Percentiles rank a stretch among this genome's conserved stretches.
These are phyloP conservation scores for Curvularia hawaiiensis DNA, from an alignment of 2,329 filamentous ascomycete species.

Conservation along the genomic window DNA sequence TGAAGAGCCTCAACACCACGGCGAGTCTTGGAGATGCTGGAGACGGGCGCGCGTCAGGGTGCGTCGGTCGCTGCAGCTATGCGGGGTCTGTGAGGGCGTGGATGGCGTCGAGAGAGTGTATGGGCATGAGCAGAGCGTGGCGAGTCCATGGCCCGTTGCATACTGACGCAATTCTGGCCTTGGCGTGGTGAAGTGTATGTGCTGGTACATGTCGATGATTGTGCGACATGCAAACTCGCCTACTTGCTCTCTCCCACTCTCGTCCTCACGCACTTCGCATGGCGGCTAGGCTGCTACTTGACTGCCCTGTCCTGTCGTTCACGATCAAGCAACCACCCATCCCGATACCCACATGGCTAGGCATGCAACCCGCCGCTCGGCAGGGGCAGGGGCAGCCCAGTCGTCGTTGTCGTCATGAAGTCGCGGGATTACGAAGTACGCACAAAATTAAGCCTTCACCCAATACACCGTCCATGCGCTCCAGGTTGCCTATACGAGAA, in stretches of 20 bases:
- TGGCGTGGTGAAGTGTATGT: too few species aligned
- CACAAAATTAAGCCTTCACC: background rate
- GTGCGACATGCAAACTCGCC: too few species aligned
- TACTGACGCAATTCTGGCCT: too few species aligned
- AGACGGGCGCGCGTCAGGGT: background rate
- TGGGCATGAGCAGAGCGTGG: too few species aligned
- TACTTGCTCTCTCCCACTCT: too few species aligned
- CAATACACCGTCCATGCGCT: background rate
- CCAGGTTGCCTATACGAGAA: background rate
- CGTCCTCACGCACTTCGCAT: too few species aligned
- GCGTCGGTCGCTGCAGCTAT: background rate
- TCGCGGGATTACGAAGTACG: background rate
- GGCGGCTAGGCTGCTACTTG: background rate
- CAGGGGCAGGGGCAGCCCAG: background rate
- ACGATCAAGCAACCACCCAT: background rate
- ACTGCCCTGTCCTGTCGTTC: background rate
- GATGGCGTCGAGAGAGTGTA: too few species aligned
- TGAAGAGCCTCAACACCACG: constrained; percentile 18
- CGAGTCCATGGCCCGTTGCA: too few species aligned
- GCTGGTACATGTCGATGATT: too few species aligned
- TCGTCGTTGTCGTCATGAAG: background rate
- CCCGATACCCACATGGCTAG: background rate
- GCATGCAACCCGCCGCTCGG: background rate
- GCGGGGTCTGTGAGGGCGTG: too few species aligned
- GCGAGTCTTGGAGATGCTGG: constrained; percentile 8